phyloP scores from a whole-genome alignment of 371 early-diverging fungal species.

The Apophysomyces variabilis region DNA sequence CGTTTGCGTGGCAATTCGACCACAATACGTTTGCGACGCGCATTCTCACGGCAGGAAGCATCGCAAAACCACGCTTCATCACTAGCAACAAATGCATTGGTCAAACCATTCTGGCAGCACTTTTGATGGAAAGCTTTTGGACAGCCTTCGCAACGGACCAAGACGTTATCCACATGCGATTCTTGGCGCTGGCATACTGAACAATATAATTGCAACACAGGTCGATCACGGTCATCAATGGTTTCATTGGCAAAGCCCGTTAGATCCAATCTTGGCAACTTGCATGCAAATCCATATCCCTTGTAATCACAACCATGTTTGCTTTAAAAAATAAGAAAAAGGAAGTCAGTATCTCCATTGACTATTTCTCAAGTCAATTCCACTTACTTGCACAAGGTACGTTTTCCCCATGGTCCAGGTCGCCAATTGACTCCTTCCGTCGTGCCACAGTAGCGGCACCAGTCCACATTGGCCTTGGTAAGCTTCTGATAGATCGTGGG shows the following conservation, averaged over 20 bases:
- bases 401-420: conserved; percentile 94
- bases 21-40: conserved; percentile 59
- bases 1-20: conserved; percentile 73
- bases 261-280: conserved; percentile 85
- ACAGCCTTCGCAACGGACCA: conserved; percentile 88
- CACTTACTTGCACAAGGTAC: conserved; percentile 88
- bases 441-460: conserved; percentile 95
- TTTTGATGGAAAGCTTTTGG: conserved; percentile 82
- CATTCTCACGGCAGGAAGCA: conserved; percentile 68
- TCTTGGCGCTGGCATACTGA: conserved; percentile 77
- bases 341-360: background rate
- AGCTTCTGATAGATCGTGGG: conserved; percentile 70
- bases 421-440: conserved; percentile 93
- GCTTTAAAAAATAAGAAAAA: conserved; percentile 31
- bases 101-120: conserved; percentile 58
- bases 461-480: conserved; percentile 72
- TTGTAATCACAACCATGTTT: conserved; percentile 96
- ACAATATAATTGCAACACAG: conserved; percentile 89
- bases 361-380: background rate
- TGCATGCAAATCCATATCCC: conserved; percentile 92
- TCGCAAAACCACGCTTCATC: conserved; percentile 77
- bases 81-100: conserved; percentile 50
- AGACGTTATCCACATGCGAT: conserved; percentile 65
- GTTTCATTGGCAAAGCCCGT: conserved; percentile 76
- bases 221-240: conserved; percentile 77